Evolutionary conservation across 768 basidiomycete species (phyloP).

Genomic region (Chlorophyllum brunneum): DNA sequence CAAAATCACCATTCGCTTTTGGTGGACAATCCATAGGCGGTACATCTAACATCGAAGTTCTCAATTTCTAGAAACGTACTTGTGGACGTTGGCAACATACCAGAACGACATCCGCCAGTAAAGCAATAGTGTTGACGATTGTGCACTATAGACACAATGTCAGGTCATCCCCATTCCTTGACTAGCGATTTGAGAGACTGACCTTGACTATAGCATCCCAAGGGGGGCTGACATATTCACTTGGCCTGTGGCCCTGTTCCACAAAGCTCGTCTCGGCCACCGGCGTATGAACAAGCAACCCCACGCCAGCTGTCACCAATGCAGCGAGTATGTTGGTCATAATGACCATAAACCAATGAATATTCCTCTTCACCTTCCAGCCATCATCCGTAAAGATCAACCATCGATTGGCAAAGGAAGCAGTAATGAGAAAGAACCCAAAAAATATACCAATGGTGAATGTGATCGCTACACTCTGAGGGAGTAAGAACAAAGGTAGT

Average conservation of each 20-base stretch:
- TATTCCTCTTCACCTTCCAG: conserved; percentile 1
- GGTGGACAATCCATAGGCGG: conserved; percentile 7
- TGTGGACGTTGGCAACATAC: background rate
- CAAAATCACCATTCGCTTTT: background rate
- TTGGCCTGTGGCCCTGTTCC: background rate
- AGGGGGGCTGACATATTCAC: background rate
- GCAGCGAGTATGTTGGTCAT: background rate
- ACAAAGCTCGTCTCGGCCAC: background rate
- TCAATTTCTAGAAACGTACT: background rate
- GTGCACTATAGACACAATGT: background rate
- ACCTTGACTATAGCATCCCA: background rate
- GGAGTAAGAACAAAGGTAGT: background rate
- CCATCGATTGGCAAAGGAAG: background rate
- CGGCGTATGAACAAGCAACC: background rate
- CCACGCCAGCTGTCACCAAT: background rate
- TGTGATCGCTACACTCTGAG: background rate
- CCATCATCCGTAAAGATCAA: conserved; percentile 9
- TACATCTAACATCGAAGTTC: conserved; percentile 2
- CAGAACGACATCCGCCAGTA: background rate
- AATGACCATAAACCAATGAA: background rate
- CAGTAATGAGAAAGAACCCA: background rate
- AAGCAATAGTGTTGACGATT: background rate
- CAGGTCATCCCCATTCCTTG: background rate
- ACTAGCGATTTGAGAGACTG: background rate
- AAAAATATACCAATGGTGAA: background rate